Evolutionary conservation across 164 flowering plant species (phyloP).

Genomic region (Paratinospora sagittata): DNA sequence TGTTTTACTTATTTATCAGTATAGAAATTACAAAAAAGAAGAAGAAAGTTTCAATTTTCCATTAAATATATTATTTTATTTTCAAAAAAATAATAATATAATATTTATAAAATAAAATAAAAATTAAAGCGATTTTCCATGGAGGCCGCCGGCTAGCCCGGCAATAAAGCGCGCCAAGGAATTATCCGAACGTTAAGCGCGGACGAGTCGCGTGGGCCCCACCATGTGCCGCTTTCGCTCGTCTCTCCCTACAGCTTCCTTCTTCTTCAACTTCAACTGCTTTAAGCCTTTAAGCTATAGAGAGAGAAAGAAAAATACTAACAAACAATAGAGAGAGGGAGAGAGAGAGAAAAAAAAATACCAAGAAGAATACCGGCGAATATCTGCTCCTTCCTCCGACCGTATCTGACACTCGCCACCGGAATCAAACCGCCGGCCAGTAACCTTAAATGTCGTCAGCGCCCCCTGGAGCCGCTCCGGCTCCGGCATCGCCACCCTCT

Average conservation of each 20-base stretch:
- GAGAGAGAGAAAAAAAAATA: background rate
- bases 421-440: background rate
- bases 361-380: background rate
- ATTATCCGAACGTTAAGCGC: constrained; percentile 5
- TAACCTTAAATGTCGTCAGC: constrained; percentile 23
- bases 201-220: constrained; percentile 8
- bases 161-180: no score
- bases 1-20: no score
- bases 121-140: no score
- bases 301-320: background rate
- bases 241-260: no score
- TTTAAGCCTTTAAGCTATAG: background rate
- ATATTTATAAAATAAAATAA: no score
- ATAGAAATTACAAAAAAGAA: no score
- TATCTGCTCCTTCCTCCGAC: background rate
- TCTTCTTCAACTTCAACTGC: no score
- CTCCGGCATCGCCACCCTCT: constrained; percentile 22
- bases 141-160: background rate
- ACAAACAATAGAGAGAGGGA: background rate
- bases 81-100: no score
- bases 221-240: constrained; percentile 2
- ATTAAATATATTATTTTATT: no score
- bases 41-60: no score
- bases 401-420: background rate
- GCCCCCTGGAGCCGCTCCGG: constrained; percentile 19